Percentiles rank a stretch among this genome's conserved stretches.
These are phyloP conservation scores for Acrodontium crateriforme DNA, from an alignment of 2,329 filamentous ascomycete species.

Conservation along the genomic window DNA sequence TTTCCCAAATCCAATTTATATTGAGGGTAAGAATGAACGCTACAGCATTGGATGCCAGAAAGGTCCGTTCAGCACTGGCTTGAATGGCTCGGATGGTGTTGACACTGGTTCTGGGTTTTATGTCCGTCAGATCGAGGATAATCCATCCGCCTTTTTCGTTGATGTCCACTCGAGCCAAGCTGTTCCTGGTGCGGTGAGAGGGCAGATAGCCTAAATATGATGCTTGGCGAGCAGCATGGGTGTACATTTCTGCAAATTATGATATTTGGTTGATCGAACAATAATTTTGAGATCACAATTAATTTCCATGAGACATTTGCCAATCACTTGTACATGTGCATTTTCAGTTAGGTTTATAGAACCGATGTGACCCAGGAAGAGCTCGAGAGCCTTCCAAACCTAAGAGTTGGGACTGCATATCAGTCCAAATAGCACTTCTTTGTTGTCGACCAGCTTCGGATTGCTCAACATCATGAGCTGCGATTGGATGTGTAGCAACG, in stretches of 20 bases:
- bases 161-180: slow-evolving; percentile 39
- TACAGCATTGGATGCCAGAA: slow-evolving; percentile 30
- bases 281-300: no score
- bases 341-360: no score
- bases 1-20: slow-evolving; percentile 35
- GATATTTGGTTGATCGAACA: no score
- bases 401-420: no score
- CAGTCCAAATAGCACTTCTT: slow-evolving; percentile 3
- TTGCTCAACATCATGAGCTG: slow-evolving; percentile 5
- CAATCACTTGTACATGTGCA: no score
- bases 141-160: slow-evolving; percentile 38
- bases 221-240: no score
- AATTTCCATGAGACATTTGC: no score
- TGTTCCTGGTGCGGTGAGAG: slow-evolving; percentile 38
- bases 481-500: slow-evolving; percentile 12
- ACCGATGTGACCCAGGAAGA: no score
- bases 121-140: slow-evolving; percentile 36
- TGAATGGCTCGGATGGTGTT: slow-evolving; percentile 24
- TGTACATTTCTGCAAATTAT: no score
- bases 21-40: slow-evolving; percentile 24
- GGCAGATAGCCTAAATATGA: slow-evolving; percentile 32
- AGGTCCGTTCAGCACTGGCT: slow-evolving; percentile 32
- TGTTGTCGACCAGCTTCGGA: slow-evolving; percentile 3
- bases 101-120: slow-evolving; percentile 37
- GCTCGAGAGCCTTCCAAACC: no score